Percentiles rank a stretch among this genome's conserved stretches.
Evolutionary conservation across 148 eudicot genomes (phyloP).

Genomic region (Fagopyrum esculentum): DNA sequence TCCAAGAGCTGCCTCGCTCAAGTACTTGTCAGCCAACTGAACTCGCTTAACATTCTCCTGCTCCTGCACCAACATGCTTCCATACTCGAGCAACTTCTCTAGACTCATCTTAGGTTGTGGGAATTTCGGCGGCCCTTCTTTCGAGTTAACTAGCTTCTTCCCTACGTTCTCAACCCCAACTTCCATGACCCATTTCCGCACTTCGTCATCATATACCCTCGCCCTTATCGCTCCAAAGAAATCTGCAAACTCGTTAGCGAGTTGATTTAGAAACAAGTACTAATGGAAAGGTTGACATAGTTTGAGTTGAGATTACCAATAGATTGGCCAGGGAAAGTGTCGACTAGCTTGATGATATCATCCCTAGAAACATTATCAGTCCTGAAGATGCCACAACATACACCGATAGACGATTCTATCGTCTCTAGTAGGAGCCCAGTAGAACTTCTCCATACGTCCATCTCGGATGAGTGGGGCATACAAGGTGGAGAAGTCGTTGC

Average conservation of each 20-base stretch:
- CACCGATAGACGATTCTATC: constrained; percentile 91
- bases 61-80: constrained; percentile 76
- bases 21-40: constrained; percentile 70
- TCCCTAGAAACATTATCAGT: constrained; percentile 45
- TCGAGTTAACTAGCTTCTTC: constrained; percentile 81
- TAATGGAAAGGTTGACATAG: background rate
- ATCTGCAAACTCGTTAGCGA: constrained; percentile 30
- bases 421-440: constrained; percentile 93
- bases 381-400: constrained; percentile 65
- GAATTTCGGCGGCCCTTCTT: constrained; percentile 66
- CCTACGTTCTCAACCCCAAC: constrained; percentile 64
- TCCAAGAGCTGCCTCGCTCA: constrained; percentile 79
- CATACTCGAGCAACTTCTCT: constrained; percentile 71
- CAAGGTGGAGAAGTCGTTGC: constrained; percentile 84
- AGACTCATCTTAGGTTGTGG: constrained; percentile 72
- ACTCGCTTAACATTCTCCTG: constrained; percentile 96
- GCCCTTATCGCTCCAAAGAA: constrained; percentile 96
- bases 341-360: constrained; percentile 59
- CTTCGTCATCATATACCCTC: constrained; percentile 83
- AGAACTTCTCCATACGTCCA: constrained; percentile 98
- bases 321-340: constrained; percentile 90
- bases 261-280: background rate
- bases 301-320: constrained; percentile 38
- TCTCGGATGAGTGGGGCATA: constrained; percentile 95
- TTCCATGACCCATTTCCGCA: constrained; percentile 52